These are phyloP conservation scores for Populus hybrid DNA, from an alignment of 441 rosid genomes.

Conservation along the genomic window DNA sequence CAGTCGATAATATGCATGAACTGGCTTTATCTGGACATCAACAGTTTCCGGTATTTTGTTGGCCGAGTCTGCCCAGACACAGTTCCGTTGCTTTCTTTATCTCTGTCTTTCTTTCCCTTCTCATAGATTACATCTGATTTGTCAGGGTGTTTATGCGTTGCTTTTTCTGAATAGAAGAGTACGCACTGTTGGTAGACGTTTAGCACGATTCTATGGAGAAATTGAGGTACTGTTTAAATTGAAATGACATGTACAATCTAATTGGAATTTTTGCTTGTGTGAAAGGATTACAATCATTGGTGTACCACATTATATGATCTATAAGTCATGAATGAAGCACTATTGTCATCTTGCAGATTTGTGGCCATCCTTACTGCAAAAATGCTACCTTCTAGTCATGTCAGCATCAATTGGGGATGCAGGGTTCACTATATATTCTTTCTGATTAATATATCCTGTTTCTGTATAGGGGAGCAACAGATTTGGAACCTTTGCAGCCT, in stretches of 20 bases:
- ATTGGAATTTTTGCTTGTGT: neutral
- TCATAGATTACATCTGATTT: constrained; percentile 20
- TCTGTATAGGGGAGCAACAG: constrained; percentile 70
- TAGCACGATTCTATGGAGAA: constrained; percentile 93
- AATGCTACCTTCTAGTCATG: constrained; percentile 1
- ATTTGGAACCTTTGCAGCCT: constrained; percentile 95
- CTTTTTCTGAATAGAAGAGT: constrained; percentile 93
- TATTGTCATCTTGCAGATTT: neutral
- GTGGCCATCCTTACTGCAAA: neutral
- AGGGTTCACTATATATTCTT: constrained; percentile 8
- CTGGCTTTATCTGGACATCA: constrained; percentile 90
- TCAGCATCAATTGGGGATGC: neutral
- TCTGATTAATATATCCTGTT: constrained; percentile 21
- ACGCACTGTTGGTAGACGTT: constrained; percentile 79
- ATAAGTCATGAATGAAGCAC: neutral
- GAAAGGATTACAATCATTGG: neutral
- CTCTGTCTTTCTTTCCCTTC: constrained; percentile 11
- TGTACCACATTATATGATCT: neutral
- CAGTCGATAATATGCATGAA: constrained; percentile 91
- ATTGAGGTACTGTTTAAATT: constrained; percentile 55
- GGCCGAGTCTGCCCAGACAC: neutral
- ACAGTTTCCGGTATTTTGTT: constrained; percentile 77
- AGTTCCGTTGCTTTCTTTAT: constrained; percentile 3
- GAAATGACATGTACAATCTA: neutral
- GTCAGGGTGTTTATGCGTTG: constrained; percentile 90